These are phyloP conservation scores for Aspergillus diversus DNA, from an alignment of 495 filamentous ascomycete species.

Conservation along the genomic window DNA sequence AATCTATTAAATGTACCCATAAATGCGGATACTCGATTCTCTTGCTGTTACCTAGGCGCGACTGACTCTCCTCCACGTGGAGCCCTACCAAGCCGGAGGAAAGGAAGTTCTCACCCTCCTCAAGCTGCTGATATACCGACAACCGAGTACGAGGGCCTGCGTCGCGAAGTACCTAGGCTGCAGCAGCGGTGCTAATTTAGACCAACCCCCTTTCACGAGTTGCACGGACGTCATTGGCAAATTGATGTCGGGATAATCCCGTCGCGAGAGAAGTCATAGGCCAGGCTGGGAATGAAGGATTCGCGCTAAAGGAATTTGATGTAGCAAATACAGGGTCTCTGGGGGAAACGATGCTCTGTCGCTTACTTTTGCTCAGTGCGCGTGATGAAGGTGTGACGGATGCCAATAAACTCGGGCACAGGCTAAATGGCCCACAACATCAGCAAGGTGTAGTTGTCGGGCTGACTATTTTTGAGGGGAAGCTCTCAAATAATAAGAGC, in stretches of 20 bases:
- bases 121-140: neutral
- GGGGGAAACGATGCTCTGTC: neutral
- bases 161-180: too few species aligned
- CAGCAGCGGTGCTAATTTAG: too few species aligned
- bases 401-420: neutral
- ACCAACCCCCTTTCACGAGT: neutral
- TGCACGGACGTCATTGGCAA: neutral
- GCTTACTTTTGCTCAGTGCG: neutral
- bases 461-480: too few species aligned
- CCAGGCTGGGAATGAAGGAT: slow-evolving; percentile 10
- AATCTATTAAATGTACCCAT: neutral
- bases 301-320: slow-evolving; percentile 6
- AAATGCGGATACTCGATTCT: slow-evolving; percentile 10
- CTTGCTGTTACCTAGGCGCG: neutral
- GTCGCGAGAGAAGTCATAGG: neutral
- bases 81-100: slow-evolving; percentile 16
- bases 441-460: neutral
- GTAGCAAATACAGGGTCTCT: slow-evolving; percentile 8
- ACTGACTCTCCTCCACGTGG: slow-evolving; percentile 11
- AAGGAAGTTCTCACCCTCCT: slow-evolving; percentile 10
- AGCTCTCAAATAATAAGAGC: too few species aligned
- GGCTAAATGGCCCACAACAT: neutral
- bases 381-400: neutral
- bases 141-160: too few species aligned
- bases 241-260: neutral